A percentile compares a stretch with the other conserved stretches of the same genome.
Evolutionary conservation across 202 grass and related monocot genomes (phyloP).

Genomic region (Thinopyrum obtusiflorum): DNA sequence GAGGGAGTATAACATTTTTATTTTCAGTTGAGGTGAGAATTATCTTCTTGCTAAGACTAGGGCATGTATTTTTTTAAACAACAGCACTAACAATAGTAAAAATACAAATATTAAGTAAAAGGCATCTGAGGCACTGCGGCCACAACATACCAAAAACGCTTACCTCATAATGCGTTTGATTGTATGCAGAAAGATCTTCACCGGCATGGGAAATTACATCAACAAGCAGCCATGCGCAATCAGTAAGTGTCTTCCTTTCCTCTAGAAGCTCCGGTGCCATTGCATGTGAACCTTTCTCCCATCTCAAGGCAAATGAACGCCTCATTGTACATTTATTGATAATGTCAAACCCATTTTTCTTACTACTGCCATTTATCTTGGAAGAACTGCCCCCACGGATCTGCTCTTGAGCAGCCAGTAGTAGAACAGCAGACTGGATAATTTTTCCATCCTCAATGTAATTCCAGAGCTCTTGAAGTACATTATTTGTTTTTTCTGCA

Average conservation of each 20-base stretch:
- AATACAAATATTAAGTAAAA: neutral
- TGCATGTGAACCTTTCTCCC: slow-evolving; percentile 10
- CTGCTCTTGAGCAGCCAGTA: slow-evolving; percentile 24
- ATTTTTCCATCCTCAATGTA: slow-evolving; percentile 25
- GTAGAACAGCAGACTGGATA: slow-evolving; percentile 14
- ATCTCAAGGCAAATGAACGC: neutral
- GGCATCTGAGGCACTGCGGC: neutral
- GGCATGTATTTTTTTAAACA: neutral
- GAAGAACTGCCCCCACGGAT: slow-evolving; percentile 4
- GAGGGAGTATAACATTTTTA: too few species aligned
- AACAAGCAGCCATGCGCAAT: slow-evolving; percentile 12
- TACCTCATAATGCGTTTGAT: slow-evolving; percentile 30
- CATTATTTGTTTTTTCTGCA: slow-evolving; percentile 20
- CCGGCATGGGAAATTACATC: slow-evolving; percentile 1
- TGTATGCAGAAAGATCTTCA: slow-evolving; percentile 20
- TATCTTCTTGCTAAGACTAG: neutral
- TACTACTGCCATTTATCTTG: slow-evolving; percentile 7
- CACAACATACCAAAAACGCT: neutral
- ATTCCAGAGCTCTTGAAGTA: slow-evolving; percentile 16
- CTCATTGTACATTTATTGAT: neutral
- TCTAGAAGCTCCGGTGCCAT: neutral
- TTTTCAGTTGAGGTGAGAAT: too few species aligned
- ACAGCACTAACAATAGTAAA: neutral
- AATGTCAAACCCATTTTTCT: slow-evolving; percentile 17
- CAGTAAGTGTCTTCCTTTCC: neutral